These are phyloP conservation scores for Triticum aestivum DNA, from an alignment of 176 grass and related monocot species.

Conservation along the genomic window DNA sequence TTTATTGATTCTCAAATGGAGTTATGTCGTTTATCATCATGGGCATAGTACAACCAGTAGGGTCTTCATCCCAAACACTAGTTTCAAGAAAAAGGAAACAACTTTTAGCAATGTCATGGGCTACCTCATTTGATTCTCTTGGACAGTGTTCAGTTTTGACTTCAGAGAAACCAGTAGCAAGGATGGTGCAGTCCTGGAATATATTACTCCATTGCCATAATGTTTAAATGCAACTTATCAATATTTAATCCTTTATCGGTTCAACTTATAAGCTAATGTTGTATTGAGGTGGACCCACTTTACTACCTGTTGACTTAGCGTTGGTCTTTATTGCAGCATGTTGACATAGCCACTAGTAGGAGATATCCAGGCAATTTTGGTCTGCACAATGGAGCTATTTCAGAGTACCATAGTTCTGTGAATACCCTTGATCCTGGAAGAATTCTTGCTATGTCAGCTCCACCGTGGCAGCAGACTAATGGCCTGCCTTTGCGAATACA, in stretches of 20 bases:
- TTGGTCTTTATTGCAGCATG: slow-evolving; percentile 44
- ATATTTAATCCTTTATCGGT: slow-evolving; percentile 26
- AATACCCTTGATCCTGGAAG: slow-evolving; percentile 36
- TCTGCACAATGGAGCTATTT: slow-evolving; percentile 40
- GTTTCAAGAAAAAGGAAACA: background rate
- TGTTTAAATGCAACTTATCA: background rate
- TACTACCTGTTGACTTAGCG: slow-evolving; percentile 14
- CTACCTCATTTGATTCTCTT: background rate
- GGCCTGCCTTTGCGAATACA: slow-evolving; percentile 46
- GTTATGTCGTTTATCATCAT: background rate
- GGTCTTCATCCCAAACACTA: background rate
- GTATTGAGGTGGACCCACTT: background rate
- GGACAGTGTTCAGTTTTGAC: background rate
- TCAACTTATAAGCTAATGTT: background rate
- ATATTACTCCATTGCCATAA: background rate
- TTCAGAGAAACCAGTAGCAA: background rate
- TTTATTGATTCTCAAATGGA: background rate
- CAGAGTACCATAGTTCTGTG: slow-evolving; percentile 50
- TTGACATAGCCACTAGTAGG: slow-evolving; percentile 40
- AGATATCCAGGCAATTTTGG: slow-evolving; percentile 47
- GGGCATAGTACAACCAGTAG: background rate
- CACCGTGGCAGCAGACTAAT: slow-evolving; percentile 49
- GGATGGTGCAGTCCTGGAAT: background rate
- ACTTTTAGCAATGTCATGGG: background rate
- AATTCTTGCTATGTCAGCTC: slow-evolving; percentile 32